Percentiles rank a stretch among this genome's conserved stretches.
Conservation (phyloP, 2,329 filamentous ascomycete species). For the Arthrobotrys musiformis region DNA sequence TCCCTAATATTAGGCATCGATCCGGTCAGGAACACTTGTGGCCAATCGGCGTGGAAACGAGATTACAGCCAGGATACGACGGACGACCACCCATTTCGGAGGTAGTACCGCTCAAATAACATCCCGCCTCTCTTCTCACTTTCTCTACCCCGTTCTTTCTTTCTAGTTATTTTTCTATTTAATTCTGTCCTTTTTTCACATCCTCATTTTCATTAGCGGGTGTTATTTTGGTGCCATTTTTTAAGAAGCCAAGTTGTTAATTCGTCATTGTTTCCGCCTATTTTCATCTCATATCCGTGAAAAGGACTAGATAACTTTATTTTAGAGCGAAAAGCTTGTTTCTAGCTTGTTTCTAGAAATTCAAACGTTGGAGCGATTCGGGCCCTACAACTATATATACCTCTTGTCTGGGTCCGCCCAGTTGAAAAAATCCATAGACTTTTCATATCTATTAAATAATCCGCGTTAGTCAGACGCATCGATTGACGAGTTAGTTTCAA, state of each 20-base stretch:
- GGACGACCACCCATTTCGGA: background rate
- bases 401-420: slow-evolving; percentile 81
- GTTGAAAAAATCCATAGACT: slow-evolving; percentile 89
- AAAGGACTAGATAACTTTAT: too few relatives aligned
- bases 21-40: too few relatives aligned
- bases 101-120: background rate
- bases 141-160: too few relatives aligned
- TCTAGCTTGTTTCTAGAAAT: too few relatives aligned
- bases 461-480: background rate
- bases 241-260: background rate
- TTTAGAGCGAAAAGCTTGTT: too few relatives aligned
- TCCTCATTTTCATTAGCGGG: background rate
- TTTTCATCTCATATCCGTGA: too few relatives aligned
- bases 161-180: background rate
- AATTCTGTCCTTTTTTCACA: background rate
- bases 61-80: too few relatives aligned
- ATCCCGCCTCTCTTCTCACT: too few relatives aligned
- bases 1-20: too few relatives aligned
- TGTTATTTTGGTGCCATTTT: too few relatives aligned
- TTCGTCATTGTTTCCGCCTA: background rate
- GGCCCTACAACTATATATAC: slow-evolving; percentile 73
- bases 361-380: background rate
- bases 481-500: background rate
- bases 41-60: too few relatives aligned
- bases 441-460: slow-evolving; percentile 77